Evolutionary conservation across 352 stramenopile species (phyloP), one percentile per base, ranked within the genome.

Genomic region (Globisporangium carolinianum): DNA sequence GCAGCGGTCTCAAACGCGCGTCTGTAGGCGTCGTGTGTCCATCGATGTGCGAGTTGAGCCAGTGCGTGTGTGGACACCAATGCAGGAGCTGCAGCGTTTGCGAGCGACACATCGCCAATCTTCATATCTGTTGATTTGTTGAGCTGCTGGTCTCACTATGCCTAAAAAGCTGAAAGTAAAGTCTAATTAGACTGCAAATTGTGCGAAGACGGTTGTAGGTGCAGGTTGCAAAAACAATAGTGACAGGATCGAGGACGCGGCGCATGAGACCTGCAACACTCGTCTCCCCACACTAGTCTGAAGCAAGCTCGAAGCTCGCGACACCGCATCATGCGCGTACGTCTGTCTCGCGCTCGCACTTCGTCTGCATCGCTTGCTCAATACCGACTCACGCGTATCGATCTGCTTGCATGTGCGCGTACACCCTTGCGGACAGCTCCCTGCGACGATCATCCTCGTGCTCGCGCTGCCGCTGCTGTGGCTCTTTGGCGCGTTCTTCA

Each of bases 401-500:
- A n/a, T 47, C 11, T 6, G 11, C 42, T n/a, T 47, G 42, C n/a
- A 15, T 47, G 12, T n/a, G 11, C n/a, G 42, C n/a, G 11, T 4
- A 42, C 41, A 46, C 41, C 1, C 41, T 9, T 18, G 12, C 58
- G 42, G 38, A 55, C 61, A 94, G 84, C 76, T 91, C 32, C 85
- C 80, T 35, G 79, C 73, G 51, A 92, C 85, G 39, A 67, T 89
- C 42, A 67, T 66, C 46, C 64, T 91, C 37, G 70, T 91, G 55
- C 63, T 89, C 38, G 12, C 73, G 43, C 69, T 94, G 61, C 61
- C 75, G 59, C 64, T 92, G 46, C 60, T 91, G 45, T 94, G 82
- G 82, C 46, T 87, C 24, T 37, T 89, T n/a, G 83, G 85, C 42
- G 73, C 64, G n/a, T 12, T 90, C 2, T 87, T 92, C 65, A 91